Evolutionary conservation across 805 yeast genomes (phyloP), one percentile per base, ranked within the genome.

Genomic region (Cephaloascus fragrans): DNA sequence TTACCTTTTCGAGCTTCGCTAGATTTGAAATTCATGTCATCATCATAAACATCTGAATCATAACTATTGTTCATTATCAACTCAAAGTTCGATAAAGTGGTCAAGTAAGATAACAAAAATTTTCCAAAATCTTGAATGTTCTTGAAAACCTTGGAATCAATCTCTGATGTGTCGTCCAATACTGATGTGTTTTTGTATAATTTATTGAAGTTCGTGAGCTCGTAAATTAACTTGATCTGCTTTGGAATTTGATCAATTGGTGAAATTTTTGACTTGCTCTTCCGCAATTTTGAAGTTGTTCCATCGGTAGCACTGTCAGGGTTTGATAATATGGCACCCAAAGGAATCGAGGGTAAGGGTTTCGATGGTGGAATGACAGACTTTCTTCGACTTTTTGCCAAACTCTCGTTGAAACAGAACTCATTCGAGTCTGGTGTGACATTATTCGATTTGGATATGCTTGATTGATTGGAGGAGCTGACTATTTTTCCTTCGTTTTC

Each of bases 1-100:
- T 43, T 44, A 4, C 46, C 46, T 15, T 41, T 16, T 9, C 8
- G 8, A 14, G 15, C 28, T 23, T 23, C 28, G 10, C 12, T 23
- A 6, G 6, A 12, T 12, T 23, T 6, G n/a, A n/a, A n/a, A n/a
- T n/a, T n/a, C n/a, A n/a, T n/a, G n/a, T n/a, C n/a, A n/a, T n/a
- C n/a, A 6, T 23, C 28, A 6, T 23, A 6, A 12, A 8, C 12
- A 6, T 8, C 6, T 6, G 28, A 23, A 23, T 23, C 28, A 12
- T 23, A 8, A 6, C 12, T 12, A 23, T 23, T 12, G 12, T 12
- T 23, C 28, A 23, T 23, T 23, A 23, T 23, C 12, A 23, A 23
- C 12, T 23, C 28, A 23, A 23, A 23, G 12, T 23, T 23, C 28
- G 28, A 23, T 16, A 31, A 31, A 31, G 8, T 31, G 15, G 33